These are phyloP conservation scores for Bryum argenteum DNA, from an alignment of 225 moss, liverwort and hornwort genomes.

Conservation along the genomic window DNA sequence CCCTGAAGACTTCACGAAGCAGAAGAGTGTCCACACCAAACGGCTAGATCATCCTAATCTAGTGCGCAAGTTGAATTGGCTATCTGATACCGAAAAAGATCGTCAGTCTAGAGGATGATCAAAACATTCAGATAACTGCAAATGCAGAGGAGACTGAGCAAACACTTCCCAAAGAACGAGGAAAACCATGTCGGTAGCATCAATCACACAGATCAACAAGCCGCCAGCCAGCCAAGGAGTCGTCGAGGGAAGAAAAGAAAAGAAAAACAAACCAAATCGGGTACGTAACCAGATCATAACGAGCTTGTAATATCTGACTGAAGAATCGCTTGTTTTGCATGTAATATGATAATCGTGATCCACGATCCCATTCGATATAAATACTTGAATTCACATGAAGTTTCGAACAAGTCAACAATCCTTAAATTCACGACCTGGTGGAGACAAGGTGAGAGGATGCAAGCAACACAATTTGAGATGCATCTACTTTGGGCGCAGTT, in stretches of 20 bases:
- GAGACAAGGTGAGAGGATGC: no score
- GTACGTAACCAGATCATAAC: slow-evolving; percentile 22
- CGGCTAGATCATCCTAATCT: slow-evolving; percentile 40
- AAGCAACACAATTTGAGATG: no score
- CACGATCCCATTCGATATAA: no score
- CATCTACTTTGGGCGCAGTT: no score
- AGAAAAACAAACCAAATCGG: no score
- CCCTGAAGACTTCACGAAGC: slow-evolving; percentile 41
- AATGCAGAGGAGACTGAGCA: slow-evolving; percentile 13
- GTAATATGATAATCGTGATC: no score
- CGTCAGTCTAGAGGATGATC: slow-evolving; percentile 26
- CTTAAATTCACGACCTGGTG: no score
- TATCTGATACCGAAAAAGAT: slow-evolving; percentile 25
- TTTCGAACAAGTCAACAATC: no score
- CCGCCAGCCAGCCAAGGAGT: slow-evolving; percentile 15
- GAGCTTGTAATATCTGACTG: background rate
- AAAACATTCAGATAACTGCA: slow-evolving; percentile 10
- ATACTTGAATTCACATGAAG: no score
- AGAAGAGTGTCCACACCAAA: slow-evolving; percentile 56
- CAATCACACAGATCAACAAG: slow-evolving; percentile 22
- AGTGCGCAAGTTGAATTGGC: slow-evolving; percentile 40
- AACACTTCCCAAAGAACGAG: slow-evolving; percentile 17
- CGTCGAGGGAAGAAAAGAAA: slow-evolving; percentile 33
- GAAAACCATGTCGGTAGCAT: slow-evolving; percentile 29
- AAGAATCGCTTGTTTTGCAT: no score